Base-by-base conservation (phyloP, 2,329 filamentous ascomycete species). In the Fusarium tanahbumbuense region DNA sequence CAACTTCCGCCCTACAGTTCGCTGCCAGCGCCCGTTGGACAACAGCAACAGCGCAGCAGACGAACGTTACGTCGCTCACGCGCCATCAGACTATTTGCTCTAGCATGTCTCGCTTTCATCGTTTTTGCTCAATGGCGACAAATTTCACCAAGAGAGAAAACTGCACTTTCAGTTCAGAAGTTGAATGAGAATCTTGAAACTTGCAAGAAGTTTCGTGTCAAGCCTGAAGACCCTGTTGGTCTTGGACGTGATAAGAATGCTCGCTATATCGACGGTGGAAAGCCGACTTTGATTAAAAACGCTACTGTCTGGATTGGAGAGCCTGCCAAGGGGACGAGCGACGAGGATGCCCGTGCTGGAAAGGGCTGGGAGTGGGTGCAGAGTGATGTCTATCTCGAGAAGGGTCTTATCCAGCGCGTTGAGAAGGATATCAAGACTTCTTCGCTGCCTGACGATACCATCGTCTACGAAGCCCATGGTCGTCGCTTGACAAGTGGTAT, bases 231-330 rank as follows among this genome's bases (percentile, higher is more conserved):
- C 65, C 87, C 88, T 2, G 82, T 82, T 37, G 87, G 87, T 22
- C 75, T 81, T 7, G 87, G 87, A 6, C 86, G 90, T 22, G 82
- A 87, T 32, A 83, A 83, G 70, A 92, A 89, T 75, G 88, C 87
- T 22, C 85, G 90, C 49, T 89, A 87, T 73, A 77, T 90, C 45
- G 82, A 87, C 6, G 87, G 88, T 54, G 83, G 85, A 56, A 85
- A 84, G 67, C 85, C 89, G 0, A 88, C 88, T 0, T 82, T 92
- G 42, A 90, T 92, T 70, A 86, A 84, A 65, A 92, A 92, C 74
- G 89, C 89, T 7, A 89, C 86, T 2, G 83, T 92, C 22, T 92
- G 89, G 90, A 82, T 87, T 6, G 90, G 89, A 34, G 89, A 91
- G 78, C 87, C 90, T 0, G 76, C 73, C 1, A 60, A 82, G 34